Evolutionary conservation across 164 flowering plant species (phyloP).

Genomic region (Umbellularia californica): DNA sequence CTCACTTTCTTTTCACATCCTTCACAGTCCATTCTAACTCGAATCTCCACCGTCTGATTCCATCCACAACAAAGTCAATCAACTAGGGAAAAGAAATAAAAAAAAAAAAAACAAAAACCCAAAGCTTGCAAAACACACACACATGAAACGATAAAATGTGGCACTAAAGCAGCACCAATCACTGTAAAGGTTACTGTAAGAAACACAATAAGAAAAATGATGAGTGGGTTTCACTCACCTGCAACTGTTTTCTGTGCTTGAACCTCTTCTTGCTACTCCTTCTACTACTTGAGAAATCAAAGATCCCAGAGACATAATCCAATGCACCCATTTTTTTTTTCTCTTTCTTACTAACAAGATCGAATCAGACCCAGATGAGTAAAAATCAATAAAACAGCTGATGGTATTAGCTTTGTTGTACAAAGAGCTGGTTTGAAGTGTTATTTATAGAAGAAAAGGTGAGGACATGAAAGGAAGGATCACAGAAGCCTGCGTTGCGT

Average conservation of each 20-base stretch:
- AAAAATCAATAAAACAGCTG: neutral
- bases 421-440: neutral
- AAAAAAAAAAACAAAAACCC: too few species aligned
- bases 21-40: slow-evolving; percentile 84
- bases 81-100: too few species aligned
- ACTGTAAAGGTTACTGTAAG: neutral
- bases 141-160: neutral
- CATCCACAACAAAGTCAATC: neutral
- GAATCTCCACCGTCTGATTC: slow-evolving; percentile 86
- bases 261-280: slow-evolving; percentile 15
- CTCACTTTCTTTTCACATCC: slow-evolving; percentile 83
- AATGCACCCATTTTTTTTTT: slow-evolving; percentile 31
- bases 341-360: neutral
- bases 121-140: neutral
- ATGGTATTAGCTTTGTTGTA: neutral
- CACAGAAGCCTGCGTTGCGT: neutral
- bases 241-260: slow-evolving; percentile 30
- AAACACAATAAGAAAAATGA: neutral
- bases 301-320: slow-evolving; percentile 26
- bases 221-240: slow-evolving; percentile 19
- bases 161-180: neutral
- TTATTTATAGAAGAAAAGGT: neutral
- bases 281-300: slow-evolving; percentile 20
- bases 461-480: neutral
- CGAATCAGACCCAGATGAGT: neutral